Conservation (phyloP, 352 stramenopile genomes). For the Globisporangium spiculum region DNA sequence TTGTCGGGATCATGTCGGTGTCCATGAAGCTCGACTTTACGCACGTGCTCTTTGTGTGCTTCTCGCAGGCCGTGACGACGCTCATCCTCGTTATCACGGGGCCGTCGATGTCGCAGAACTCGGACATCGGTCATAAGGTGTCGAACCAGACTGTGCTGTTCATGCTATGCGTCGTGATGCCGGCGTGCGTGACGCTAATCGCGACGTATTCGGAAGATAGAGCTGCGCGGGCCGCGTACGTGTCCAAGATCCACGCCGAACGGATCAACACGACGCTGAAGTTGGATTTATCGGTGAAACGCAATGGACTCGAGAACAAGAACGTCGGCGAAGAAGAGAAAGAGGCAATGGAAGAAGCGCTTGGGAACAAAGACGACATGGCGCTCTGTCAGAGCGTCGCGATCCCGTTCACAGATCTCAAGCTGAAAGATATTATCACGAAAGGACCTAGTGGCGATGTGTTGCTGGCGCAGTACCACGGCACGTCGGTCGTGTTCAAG, state of each 20-base stretch:
- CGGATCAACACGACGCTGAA: slow-evolving; percentile 83
- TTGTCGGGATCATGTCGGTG: slow-evolving; percentile 66
- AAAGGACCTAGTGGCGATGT: slow-evolving; percentile 68
- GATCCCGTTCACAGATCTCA: slow-evolving; percentile 74
- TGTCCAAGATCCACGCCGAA: slow-evolving; percentile 68
- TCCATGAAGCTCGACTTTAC: slow-evolving; percentile 78
- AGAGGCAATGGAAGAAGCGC: slow-evolving; percentile 48
- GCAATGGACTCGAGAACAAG: slow-evolving; percentile 62
- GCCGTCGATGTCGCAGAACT: slow-evolving; percentile 53
- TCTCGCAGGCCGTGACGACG: slow-evolving; percentile 58
- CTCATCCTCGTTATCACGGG: slow-evolving; percentile 41
- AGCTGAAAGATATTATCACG: slow-evolving; percentile 70
- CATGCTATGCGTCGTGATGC: slow-evolving; percentile 59
- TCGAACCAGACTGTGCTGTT: slow-evolving; percentile 60
- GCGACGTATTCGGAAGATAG: slow-evolving; percentile 79
- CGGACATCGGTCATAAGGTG: slow-evolving; percentile 32
- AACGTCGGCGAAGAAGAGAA: slow-evolving; percentile 60
- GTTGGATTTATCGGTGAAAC: slow-evolving; percentile 71
- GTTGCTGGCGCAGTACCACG: slow-evolving; percentile 71
- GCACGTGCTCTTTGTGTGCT: slow-evolving; percentile 56
- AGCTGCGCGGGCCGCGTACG: slow-evolving; percentile 62
- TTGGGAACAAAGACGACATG: slow-evolving; percentile 44
- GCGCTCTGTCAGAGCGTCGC: slow-evolving; percentile 60
- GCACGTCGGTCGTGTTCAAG: slow-evolving; percentile 76
- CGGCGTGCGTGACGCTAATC: slow-evolving; percentile 59